Evolutionary conservation across 2,329 filamentous ascomycete genomes (phyloP).

Genomic region (Arthrocladium fulminans): DNA sequence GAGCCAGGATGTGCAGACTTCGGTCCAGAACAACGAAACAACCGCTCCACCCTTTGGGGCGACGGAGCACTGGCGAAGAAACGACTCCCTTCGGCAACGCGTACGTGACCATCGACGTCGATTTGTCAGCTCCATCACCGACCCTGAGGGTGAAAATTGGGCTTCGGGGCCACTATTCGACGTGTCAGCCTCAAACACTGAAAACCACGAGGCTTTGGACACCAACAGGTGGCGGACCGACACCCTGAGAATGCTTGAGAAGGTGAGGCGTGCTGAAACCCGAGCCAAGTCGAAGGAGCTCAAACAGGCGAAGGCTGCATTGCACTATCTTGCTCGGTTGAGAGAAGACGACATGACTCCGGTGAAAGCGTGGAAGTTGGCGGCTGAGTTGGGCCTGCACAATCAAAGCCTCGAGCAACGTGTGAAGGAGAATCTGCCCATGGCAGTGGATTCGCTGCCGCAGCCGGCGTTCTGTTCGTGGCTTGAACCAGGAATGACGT

Average conservation of each 20-base stretch:
- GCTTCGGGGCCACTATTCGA: slow-evolving; percentile 3
- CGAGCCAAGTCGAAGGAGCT: not conserved
- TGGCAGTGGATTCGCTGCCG: slow-evolving; percentile 20
- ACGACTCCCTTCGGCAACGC: not conserved
- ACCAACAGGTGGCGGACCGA: not conserved
- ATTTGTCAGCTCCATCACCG: not conserved
- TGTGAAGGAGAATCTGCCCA: slow-evolving; percentile 13
- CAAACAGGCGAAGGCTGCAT: slow-evolving; percentile 4
- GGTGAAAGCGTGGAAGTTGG: slow-evolving; percentile 1
- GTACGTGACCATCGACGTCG: slow-evolving; percentile 1
- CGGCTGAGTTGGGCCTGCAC: slow-evolving; percentile 5
- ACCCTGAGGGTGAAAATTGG: not conserved
- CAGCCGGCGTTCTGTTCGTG: slow-evolving; percentile 49
- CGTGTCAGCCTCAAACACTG: not conserved
- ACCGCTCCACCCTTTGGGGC: too few relatives aligned
- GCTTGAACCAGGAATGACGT: slow-evolving; percentile 52
- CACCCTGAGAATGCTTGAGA: not conserved
- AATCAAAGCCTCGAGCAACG: slow-evolving; percentile 4
- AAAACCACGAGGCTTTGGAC: not conserved
- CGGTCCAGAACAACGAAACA: not conserved
- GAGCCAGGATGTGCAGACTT: not conserved
- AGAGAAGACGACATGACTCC: not conserved
- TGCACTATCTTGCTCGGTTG: slow-evolving; percentile 5
- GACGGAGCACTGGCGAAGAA: not conserved
- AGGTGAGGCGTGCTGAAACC: not conserved